Evolutionary conservation across 331 rosid species (phyloP).

Genomic region (Spiraea crenata): DNA sequence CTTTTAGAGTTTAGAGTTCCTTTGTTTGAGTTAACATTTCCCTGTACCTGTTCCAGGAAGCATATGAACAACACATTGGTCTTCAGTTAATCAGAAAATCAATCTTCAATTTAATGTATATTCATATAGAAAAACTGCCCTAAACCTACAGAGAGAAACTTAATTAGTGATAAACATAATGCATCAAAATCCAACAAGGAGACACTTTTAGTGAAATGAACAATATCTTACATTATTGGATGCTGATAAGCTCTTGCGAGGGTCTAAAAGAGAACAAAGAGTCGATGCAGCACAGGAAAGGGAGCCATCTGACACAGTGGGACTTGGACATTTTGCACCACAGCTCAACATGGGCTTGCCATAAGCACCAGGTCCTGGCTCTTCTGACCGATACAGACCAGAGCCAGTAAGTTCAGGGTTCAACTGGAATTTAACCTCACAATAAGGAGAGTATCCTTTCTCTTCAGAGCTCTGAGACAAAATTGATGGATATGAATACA

Average conservation of each 20-base stretch:
- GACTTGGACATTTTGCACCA: slow-evolving; percentile 31
- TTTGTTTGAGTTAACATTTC: slow-evolving; percentile 30
- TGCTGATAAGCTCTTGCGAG: slow-evolving; percentile 34
- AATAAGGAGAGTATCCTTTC: slow-evolving; percentile 64
- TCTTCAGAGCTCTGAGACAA: slow-evolving; percentile 58
- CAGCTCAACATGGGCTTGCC: slow-evolving; percentile 26
- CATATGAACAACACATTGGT: not conserved
- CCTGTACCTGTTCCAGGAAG: slow-evolving; percentile 49
- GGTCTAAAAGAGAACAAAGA: slow-evolving; percentile 52
- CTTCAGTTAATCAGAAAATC: slow-evolving; percentile 10
- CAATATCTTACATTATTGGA: slow-evolving; percentile 48
- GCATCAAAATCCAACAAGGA: slow-evolving; percentile 3
- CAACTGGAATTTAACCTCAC: slow-evolving; percentile 55
- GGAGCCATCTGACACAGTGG: slow-evolving; percentile 50
- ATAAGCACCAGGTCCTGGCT: slow-evolving; percentile 35
- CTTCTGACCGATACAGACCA: slow-evolving; percentile 39
- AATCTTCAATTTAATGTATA: slow-evolving; percentile 22
- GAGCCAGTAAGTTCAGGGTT: slow-evolving; percentile 32
- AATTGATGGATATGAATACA: slow-evolving; percentile 59
- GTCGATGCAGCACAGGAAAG: slow-evolving; percentile 53
- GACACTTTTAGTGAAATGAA: slow-evolving; percentile 16
- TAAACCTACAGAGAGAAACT: slow-evolving; percentile 11
- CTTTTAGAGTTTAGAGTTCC: slow-evolving; percentile 37
- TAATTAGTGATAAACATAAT: slow-evolving; percentile 1
- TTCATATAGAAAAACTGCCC: not conserved